Evolutionary conservation across 306 rosid genomes (phyloP).

Genomic region (Aeschynomene evenia): DNA sequence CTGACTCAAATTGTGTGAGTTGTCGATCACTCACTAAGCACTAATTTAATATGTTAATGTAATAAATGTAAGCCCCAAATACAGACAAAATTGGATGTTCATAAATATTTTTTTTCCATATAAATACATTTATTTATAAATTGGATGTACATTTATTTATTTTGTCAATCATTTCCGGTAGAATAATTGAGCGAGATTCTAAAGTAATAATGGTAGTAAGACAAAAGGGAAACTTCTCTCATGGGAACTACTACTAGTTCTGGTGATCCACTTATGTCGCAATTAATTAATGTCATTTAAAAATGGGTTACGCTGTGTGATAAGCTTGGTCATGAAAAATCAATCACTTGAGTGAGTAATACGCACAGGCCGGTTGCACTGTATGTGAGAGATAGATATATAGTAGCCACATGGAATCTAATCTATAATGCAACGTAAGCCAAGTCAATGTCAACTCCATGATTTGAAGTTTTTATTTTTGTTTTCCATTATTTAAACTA

Average conservation of each 20-base stretch:
- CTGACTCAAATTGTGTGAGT: conserved; percentile 22
- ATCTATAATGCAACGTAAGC: neutral
- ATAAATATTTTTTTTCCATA: no score
- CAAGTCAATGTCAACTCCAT: neutral
- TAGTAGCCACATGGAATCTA: neutral
- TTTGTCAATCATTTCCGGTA: neutral
- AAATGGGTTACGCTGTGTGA: no score
- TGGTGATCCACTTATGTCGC: conserved; percentile 19
- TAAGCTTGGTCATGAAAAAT: conserved; percentile 20
- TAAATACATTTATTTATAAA: neutral
- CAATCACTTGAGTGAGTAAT: neutral
- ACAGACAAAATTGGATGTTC: no score
- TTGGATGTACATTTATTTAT: neutral
- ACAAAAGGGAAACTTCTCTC: neutral
- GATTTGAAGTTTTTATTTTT: neutral
- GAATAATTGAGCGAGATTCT: conserved; percentile 1
- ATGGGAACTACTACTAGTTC: no score
- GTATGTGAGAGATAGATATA: no score
- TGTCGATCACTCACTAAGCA: conserved; percentile 33
- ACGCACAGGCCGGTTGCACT: neutral
- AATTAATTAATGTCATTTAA: neutral
- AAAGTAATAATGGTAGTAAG: neutral
- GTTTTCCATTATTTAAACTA: neutral
- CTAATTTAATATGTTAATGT: no score
- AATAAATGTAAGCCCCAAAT: no score